Conservation (phyloP, 371 early-diverging fungal species). For the Mortierella sp. region DNA sequence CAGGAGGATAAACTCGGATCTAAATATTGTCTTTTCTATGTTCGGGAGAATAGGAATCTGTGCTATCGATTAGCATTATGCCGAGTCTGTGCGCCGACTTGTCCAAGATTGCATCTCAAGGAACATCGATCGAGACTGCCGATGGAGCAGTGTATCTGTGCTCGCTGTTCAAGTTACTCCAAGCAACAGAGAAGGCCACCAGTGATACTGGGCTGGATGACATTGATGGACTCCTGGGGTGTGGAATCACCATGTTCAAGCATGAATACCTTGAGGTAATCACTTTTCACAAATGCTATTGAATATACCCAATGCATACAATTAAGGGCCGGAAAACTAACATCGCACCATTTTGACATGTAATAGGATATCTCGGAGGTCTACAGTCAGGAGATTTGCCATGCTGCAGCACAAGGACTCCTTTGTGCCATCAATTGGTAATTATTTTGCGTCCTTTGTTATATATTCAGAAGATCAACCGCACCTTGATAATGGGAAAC, state of each 20-base stretch:
- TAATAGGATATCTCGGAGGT: constrained; percentile 39
- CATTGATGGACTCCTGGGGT: constrained; percentile 82
- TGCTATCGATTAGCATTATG: constrained; percentile 51
- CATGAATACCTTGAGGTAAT: constrained; percentile 62
- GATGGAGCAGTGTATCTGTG: constrained; percentile 71
- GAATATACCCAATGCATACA: not conserved
- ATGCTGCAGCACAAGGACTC: constrained; percentile 64
- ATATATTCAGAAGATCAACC: not conserved
- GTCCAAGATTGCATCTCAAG: constrained; percentile 25
- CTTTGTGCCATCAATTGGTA: constrained; percentile 77
- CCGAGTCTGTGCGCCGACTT: constrained; percentile 45
- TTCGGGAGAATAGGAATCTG: constrained; percentile 37
- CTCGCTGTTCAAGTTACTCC: constrained; percentile 80
- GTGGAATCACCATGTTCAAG: constrained; percentile 72
- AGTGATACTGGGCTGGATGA: constrained; percentile 71
- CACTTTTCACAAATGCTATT: no score
- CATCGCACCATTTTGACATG: not conserved
- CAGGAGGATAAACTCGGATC: not conserved
- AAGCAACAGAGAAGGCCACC: constrained; percentile 75
- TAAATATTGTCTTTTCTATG: not conserved
- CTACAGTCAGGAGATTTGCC: constrained; percentile 42
- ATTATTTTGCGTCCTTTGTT: no score
- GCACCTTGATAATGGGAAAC: not conserved
- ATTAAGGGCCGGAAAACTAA: not conserved
- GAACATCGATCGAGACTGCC: constrained; percentile 17